Conservation (phyloP, 2,329 filamentous ascomycete species). For the Fusarium sp. region DNA sequence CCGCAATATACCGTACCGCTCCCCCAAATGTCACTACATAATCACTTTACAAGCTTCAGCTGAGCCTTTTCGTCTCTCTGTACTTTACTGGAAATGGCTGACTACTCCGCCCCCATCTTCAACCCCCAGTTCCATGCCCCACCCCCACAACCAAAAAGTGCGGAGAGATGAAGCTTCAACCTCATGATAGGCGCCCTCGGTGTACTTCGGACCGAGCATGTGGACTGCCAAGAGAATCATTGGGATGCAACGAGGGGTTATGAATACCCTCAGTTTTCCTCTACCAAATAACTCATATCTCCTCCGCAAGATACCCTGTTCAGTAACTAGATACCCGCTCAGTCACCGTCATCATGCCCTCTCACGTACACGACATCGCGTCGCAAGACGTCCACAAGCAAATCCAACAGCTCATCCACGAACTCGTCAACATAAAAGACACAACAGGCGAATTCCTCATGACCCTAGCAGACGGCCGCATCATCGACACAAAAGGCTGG, state of each 20-base stretch:
- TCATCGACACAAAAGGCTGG: constrained; percentile 89
- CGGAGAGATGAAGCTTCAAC: constrained; percentile 18
- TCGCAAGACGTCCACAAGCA: constrained; percentile 60
- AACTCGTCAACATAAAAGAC: constrained; percentile 82
- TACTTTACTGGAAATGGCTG: background rate
- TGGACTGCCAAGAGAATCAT: constrained; percentile 10
- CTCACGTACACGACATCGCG: constrained; percentile 56
- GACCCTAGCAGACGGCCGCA: constrained; percentile 73
- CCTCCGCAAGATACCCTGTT: background rate
- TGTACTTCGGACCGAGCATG: constrained; percentile 34
- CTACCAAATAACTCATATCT: background rate
- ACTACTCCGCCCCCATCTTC: constrained; percentile 20
- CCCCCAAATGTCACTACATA: background rate
- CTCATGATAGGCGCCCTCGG: constrained; percentile 13
- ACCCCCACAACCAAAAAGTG: constrained; percentile 37
- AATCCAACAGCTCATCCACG: constrained; percentile 75
- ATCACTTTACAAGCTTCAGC: background rate
- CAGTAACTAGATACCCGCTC: background rate
- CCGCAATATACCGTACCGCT: background rate
- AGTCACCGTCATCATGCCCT: constrained; percentile 39
- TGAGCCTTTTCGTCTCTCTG: background rate
- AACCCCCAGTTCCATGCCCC: constrained; percentile 16
- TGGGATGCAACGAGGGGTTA: constrained; percentile 3
- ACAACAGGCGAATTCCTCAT: constrained; percentile 78
- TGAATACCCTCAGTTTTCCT: constrained; percentile 10